phyloP scores from a whole-genome alignment of 2,329 filamentous ascomycete species.

The Xylariales sp. region DNA sequence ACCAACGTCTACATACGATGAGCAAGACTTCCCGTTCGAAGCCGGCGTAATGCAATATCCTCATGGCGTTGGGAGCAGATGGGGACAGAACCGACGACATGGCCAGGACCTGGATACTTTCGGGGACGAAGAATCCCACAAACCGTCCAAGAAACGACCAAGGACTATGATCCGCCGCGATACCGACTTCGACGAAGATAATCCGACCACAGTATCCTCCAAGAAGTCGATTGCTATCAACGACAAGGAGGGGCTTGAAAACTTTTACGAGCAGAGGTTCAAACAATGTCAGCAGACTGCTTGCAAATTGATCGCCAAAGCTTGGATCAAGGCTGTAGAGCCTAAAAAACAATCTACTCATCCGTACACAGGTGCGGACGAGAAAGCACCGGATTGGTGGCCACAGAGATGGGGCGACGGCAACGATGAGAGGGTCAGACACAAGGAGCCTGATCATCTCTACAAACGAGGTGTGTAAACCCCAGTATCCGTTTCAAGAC shows the following conservation, averaged over 20 bases:
- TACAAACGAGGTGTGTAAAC: conserved; percentile 55
- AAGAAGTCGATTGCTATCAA: conserved; percentile 47
- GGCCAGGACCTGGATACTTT: background rate
- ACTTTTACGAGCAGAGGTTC: conserved; percentile 58
- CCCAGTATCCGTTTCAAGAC: background rate
- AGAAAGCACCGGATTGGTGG: conserved; percentile 64
- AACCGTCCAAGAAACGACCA: background rate
- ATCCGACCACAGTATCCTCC: conserved; percentile 31
- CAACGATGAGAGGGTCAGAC: conserved; percentile 52
- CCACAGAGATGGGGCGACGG: conserved; percentile 49
- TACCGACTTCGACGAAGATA: conserved; percentile 34
- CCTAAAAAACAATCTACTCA: conserved; percentile 74
- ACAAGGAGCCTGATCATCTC: conserved; percentile 71
- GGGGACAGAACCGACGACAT: background rate
- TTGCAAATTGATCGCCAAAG: conserved; percentile 69
- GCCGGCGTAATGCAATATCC: background rate
- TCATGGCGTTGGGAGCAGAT: background rate
- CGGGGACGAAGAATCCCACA: background rate
- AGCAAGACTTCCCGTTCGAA: background rate
- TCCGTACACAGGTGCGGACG: conserved; percentile 64
- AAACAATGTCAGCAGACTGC: conserved; percentile 65
- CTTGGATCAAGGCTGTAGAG: conserved; percentile 70
- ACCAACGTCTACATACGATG: background rate
- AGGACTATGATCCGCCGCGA: conserved; percentile 27
- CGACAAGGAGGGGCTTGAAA: conserved; percentile 49